Evolutionary conservation across 257 asterid genomes (phyloP).

Genomic region (Fraxinus anomala): DNA sequence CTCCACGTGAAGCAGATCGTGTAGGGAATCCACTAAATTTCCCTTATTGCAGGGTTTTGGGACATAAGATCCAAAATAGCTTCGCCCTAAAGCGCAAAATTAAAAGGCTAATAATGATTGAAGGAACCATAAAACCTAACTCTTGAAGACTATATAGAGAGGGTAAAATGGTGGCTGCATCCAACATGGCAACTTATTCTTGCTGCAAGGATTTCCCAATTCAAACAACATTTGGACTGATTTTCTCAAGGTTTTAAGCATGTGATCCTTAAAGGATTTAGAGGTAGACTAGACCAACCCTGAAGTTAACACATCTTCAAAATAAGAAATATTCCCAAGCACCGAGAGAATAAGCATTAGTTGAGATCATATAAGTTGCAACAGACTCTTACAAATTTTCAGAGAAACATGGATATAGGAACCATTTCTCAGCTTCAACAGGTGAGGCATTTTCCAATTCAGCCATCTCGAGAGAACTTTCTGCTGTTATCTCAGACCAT

Average conservation of each 20-base stretch:
- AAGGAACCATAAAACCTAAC: neutral
- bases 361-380: neutral
- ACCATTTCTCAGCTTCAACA: conserved; percentile 86
- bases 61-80: neutral
- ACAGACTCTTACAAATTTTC: conserved; percentile 62
- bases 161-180: neutral
- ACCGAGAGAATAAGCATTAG: neutral
- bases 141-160: neutral
- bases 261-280: too few species aligned
- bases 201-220: neutral
- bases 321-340: conserved; percentile 14
- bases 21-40: too few species aligned
- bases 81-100: neutral
- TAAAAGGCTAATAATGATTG: neutral
- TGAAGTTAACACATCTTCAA: conserved; percentile 18
- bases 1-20: neutral
- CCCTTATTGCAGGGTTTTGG: neutral
- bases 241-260: neutral
- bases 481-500: conserved; percentile 75
- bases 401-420: conserved; percentile 64
- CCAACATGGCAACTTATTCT: neutral
- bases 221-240: conserved; percentile 11
- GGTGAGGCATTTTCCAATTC: conserved; percentile 86
- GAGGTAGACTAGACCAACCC: conserved; percentile 23
- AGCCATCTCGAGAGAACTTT: conserved; percentile 86